Evolutionary conservation across 306 rosid genomes (phyloP).

Genomic region (Arachis hypogaea): DNA sequence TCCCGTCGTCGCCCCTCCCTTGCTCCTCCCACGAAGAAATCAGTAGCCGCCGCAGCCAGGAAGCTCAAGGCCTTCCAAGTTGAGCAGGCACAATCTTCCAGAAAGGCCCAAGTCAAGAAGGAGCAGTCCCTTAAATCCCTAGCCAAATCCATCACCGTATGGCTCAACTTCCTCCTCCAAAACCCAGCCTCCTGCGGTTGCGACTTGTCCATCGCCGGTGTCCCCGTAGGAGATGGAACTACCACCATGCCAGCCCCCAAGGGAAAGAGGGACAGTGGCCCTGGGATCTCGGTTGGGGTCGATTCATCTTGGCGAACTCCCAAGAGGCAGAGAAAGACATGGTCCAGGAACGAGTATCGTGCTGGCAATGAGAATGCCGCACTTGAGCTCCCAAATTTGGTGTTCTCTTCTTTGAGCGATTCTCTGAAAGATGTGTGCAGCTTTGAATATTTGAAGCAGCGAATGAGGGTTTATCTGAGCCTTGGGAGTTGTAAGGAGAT

Average conservation of each 20-base stretch:
- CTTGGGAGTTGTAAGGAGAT: conserved; percentile 63
- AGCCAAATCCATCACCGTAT: conserved; percentile 77
- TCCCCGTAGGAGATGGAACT: conserved; percentile 26
- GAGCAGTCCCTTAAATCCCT: conserved; percentile 75
- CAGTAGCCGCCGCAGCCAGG: conserved; percentile 41
- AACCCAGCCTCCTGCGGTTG: conserved; percentile 80
- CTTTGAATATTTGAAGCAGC: conserved; percentile 77
- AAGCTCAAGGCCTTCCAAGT: conserved; percentile 70
- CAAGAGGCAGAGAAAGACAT: conserved; percentile 68
- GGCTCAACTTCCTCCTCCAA: conserved; percentile 89
- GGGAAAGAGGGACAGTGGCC: conserved; percentile 67
- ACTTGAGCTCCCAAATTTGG: conserved; percentile 49
- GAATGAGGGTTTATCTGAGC: conserved; percentile 73
- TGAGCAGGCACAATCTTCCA: conserved; percentile 75
- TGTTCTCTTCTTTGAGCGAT: conserved; percentile 47
- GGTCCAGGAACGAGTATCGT: conserved; percentile 38
- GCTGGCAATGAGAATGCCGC: conserved; percentile 27
- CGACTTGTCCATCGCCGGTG: conserved; percentile 41
- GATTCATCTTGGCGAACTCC: conserved; percentile 79
- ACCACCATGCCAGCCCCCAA: conserved; percentile 32
- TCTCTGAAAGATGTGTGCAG: conserved; percentile 80
- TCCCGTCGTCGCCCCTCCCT: conserved; percentile 56
- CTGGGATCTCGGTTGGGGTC: conserved; percentile 51
- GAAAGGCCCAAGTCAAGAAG: conserved; percentile 58
- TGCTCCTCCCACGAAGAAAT: conserved; percentile 51